A percentile compares a stretch with the other conserved stretches of the same genome.
These are phyloP conservation scores for Kodamaea leandrae DNA, from an alignment of 805 yeast genomes.

Conservation along the genomic window DNA sequence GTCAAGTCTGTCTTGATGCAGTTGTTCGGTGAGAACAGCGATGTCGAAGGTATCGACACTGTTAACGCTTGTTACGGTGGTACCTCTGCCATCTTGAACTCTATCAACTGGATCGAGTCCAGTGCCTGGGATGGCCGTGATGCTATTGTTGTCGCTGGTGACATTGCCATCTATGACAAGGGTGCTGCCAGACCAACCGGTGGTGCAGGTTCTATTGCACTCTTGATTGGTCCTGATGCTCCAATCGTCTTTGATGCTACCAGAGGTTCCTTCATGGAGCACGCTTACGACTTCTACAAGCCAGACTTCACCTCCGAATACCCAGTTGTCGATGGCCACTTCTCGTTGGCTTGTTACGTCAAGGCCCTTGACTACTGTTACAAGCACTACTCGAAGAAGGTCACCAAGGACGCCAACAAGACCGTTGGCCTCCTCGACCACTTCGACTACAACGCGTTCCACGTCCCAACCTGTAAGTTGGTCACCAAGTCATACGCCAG, in stretches of 20 bases:
- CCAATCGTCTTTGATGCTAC: constrained; percentile 88
- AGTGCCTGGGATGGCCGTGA: constrained; percentile 97
- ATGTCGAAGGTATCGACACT: constrained; percentile 94
- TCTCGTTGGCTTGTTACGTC: constrained; percentile 88
- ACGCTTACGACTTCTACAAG: constrained; percentile 97
- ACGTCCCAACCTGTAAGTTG: constrained; percentile 96
- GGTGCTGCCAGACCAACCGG: constrained; percentile 99
- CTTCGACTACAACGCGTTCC: constrained; percentile 95
- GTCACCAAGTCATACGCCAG: constrained; percentile 93
- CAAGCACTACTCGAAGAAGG: constrained; percentile 72
- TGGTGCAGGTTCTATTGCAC: constrained; percentile 96
- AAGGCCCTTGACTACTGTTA: constrained; percentile 90
- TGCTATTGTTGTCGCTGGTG: constrained; percentile 96
- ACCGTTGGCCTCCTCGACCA: constrained; percentile 61
- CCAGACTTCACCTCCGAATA: constrained; percentile 96
- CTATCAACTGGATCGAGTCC: constrained; percentile 94
- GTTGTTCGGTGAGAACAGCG: constrained; percentile 82
- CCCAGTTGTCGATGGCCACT: constrained; percentile 97
- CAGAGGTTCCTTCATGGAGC: constrained; percentile 93
- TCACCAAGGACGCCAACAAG: constrained; percentile 45
- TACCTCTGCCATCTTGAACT: constrained; percentile 89
- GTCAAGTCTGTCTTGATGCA: constrained; percentile 96
- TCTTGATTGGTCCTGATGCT: constrained; percentile 95
- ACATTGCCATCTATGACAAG: constrained; percentile 93
- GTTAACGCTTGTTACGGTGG: constrained; percentile 99